Evolutionary conservation across 73 alveolate genomes (phyloP).

Genomic region (Tetrahymena malaccensis): DNA sequence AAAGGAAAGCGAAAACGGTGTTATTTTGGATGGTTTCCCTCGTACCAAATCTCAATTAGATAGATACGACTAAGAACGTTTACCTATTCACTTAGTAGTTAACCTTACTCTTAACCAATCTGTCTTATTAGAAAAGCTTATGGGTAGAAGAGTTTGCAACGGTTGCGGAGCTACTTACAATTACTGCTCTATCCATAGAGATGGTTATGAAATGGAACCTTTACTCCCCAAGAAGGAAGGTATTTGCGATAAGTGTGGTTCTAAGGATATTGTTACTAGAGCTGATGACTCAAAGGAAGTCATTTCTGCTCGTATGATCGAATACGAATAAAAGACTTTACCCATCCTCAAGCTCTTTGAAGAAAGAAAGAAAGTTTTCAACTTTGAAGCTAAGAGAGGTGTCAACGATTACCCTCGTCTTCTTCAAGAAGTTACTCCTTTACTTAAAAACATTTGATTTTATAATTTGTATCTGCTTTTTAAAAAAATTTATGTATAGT

Average conservation of each 20-base stretch:
- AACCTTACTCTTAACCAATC: constrained; percentile 24
- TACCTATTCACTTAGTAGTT: constrained; percentile 38
- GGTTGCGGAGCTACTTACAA: constrained; percentile 33
- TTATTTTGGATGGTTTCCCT: constrained; percentile 93
- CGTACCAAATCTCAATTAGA: constrained; percentile 59
- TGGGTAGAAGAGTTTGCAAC: constrained; percentile 37
- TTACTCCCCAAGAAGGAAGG: constrained; percentile 44
- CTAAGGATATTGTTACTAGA: constrained; percentile 21
- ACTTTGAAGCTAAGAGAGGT: constrained; percentile 40
- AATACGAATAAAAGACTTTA: neutral
- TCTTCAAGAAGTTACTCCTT: neutral
- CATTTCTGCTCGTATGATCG: neutral
- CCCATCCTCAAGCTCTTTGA: constrained; percentile 13
- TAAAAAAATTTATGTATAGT: neutral
- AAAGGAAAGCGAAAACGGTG: constrained; percentile 89
- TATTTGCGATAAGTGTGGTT: constrained; percentile 31
- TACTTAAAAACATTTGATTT: neutral
- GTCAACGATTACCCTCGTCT: constrained; percentile 36
- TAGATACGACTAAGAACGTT: constrained; percentile 8
- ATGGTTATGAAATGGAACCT: constrained; percentile 46
- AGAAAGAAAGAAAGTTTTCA: constrained; percentile 28
- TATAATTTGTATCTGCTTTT: neutral
- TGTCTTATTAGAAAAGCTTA: constrained; percentile 25
- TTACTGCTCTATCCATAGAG: constrained; percentile 30
- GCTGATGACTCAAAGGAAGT: constrained; percentile 40